Evolutionary conservation across 139 green algal species (phyloP).

Genomic region (Micractinium sp.): DNA sequence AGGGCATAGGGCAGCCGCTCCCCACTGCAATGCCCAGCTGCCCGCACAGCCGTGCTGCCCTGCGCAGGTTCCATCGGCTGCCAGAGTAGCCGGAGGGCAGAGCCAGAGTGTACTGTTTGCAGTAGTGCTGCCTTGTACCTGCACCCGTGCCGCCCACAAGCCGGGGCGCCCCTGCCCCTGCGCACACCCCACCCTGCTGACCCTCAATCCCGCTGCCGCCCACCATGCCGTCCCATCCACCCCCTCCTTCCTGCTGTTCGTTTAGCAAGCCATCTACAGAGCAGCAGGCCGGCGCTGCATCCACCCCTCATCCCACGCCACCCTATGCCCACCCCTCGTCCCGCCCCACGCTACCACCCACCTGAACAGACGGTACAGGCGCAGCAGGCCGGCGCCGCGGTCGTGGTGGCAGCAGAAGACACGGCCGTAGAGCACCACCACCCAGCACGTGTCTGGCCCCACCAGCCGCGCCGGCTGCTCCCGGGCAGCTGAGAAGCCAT

Average conservation of each 20-base stretch:
- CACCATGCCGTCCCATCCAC: too few species aligned
- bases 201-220: too few species aligned
- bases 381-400: not conserved
- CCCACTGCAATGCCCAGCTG: too few species aligned
- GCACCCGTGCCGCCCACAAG: too few species aligned
- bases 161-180: too few species aligned
- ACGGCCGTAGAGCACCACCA: constrained; percentile 32
- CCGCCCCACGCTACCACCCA: not conserved
- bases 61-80: too few species aligned
- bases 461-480: not conserved
- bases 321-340: not conserved
- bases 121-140: too few species aligned
- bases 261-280: not conserved
- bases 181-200: too few species aligned
- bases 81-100: too few species aligned
- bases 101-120: too few species aligned
- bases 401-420: constrained; percentile 33
- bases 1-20: too few species aligned
- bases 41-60: too few species aligned
- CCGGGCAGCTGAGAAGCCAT: constrained; percentile 8
- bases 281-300: not conserved
- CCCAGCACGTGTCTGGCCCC: constrained; percentile 32
- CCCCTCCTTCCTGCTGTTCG: not conserved
- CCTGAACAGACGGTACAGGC: constrained; percentile 35
- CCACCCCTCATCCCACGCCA: not conserved